These are phyloP conservation scores for Neospora caninum DNA, from an alignment of 169 alveolate genomes.

Conservation along the genomic window DNA sequence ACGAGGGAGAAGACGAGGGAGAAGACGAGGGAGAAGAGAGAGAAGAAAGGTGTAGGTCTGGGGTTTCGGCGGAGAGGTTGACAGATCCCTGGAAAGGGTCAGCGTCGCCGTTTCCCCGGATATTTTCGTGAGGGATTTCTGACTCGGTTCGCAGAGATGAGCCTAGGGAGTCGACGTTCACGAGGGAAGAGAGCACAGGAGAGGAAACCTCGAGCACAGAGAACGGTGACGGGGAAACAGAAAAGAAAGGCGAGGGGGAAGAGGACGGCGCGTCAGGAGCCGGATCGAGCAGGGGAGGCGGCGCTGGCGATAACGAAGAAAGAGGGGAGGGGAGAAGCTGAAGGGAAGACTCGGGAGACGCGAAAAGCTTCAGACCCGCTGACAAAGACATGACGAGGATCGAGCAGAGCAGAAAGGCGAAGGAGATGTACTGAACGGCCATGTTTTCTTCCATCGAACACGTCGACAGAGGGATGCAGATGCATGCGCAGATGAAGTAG, in stretches of 20 bases:
- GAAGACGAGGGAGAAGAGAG: no score
- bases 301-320: neutral
- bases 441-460: conserved; percentile 55
- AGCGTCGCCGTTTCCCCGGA: no score
- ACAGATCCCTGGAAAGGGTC: no score
- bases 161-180: no score
- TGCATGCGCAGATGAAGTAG: conserved; percentile 17
- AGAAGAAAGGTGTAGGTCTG: no score
- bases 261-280: neutral
- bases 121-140: no score
- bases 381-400: conserved; percentile 22
- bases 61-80: no score
- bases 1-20: no score
- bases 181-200: no score
- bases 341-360: neutral
- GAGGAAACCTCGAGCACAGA: no score
- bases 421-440: conserved; percentile 35
- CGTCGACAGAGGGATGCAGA: conserved; percentile 53
- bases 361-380: conserved; percentile 5
- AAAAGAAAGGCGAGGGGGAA: neutral
- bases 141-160: no score
- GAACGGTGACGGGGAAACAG: no score
- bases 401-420: conserved; percentile 29
- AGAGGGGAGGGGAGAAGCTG: neutral
- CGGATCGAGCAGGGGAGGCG: neutral